These are phyloP conservation scores for Melanogaster broomeanus DNA, from an alignment of 768 basidiomycete species.

Conservation along the genomic window DNA sequence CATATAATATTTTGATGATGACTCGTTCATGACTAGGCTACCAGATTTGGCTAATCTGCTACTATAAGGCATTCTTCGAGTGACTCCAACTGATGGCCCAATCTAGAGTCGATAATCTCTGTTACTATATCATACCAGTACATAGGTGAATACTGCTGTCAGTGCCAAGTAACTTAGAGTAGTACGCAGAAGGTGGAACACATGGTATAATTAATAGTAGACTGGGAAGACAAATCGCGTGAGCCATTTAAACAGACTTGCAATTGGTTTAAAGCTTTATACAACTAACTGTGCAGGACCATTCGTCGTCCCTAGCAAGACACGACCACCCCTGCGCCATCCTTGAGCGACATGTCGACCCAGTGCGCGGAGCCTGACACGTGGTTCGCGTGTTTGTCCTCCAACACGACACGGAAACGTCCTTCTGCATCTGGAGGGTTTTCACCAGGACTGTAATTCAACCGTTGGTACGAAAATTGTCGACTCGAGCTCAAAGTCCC, in stretches of 20 bases:
- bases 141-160: no score
- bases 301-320: background rate
- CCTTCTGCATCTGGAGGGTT: conserved; percentile 1
- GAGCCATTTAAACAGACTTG: no score
- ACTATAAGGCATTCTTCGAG: no score
- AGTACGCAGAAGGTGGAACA: background rate
- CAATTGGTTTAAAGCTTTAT: background rate
- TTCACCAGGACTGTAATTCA: background rate
- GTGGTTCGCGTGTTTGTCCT: background rate
- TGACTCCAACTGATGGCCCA: no score
- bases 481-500: conserved; percentile 31
- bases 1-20: conserved; percentile 7
- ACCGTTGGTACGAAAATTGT: conserved; percentile 12
- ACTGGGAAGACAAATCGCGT: background rate
- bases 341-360: background rate
- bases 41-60: conserved; percentile 9
- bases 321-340: background rate
- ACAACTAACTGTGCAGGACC: conserved; percentile 3
- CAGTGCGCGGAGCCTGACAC: conserved; percentile 4
- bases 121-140: no score
- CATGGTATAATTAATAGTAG: background rate
- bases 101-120: background rate
- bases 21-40: conserved; percentile 9
- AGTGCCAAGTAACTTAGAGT: no score
- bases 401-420: background rate